A percentile compares a stretch with the other conserved stretches of the same genome.
phyloP scores from a whole-genome alignment of 1,284 basidiomycete genomes.

The Boletus holoroseus region DNA sequence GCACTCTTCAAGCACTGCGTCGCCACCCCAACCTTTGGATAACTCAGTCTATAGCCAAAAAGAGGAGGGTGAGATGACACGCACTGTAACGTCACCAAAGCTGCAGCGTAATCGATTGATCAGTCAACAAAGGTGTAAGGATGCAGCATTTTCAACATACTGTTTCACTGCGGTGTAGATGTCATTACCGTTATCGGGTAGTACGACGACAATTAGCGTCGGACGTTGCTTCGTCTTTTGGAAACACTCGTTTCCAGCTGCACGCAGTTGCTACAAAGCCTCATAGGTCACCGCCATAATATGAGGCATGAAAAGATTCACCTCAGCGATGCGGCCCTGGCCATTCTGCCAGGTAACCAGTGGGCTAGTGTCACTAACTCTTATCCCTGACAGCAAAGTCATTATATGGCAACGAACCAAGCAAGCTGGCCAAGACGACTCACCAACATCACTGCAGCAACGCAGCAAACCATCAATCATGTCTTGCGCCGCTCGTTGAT shows the following conservation, averaged over 20 bases:
- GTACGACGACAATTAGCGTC: constrained; percentile 56
- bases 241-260: constrained; percentile 42
- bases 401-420: background rate
- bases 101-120: constrained; percentile 33
- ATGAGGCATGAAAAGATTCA: constrained; percentile 21
- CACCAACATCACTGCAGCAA: constrained; percentile 53
- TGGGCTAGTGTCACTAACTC: constrained; percentile 38
- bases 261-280: constrained; percentile 41
- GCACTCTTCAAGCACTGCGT: constrained; percentile 67
- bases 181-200: constrained; percentile 70
- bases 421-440: constrained; percentile 24
- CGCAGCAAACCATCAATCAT: constrained; percentile 47
- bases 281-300: constrained; percentile 4
- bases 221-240: constrained; percentile 41
- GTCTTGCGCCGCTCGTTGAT: constrained; percentile 38
- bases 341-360: constrained; percentile 48
- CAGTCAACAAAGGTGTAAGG: constrained; percentile 1
- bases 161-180: constrained; percentile 72
- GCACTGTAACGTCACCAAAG: constrained; percentile 63
- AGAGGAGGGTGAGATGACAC: constrained; percentile 11
- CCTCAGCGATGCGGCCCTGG: constrained; percentile 48
- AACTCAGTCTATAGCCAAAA: constrained; percentile 2
- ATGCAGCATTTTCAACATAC: constrained; percentile 40
- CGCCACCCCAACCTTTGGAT: constrained; percentile 55
- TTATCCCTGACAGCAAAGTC: constrained; percentile 42